Percentiles rank a stretch among this genome's conserved stretches.
Conservation (phyloP, 495 filamentous ascomycete species). For the Hyaloscypha hepaticicola region DNA sequence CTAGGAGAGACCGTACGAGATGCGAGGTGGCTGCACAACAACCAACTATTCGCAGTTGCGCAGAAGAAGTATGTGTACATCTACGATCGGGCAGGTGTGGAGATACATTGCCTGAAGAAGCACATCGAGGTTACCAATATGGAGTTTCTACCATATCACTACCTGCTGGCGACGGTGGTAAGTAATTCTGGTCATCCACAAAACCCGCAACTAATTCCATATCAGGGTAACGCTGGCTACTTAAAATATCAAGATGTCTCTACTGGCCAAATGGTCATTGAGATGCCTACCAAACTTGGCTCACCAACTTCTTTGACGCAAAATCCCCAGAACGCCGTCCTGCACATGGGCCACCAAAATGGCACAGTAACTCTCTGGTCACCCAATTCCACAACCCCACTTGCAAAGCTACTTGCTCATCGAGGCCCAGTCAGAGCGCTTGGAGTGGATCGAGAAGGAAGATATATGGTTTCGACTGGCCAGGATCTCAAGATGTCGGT, state of each 20-base stretch:
- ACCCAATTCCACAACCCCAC: conserved; percentile 80
- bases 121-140: conserved; percentile 92
- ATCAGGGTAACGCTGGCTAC: conserved; percentile 73
- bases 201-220: conserved; percentile 30
- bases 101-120: conserved; percentile 85
- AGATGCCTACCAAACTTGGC: conserved; percentile 79
- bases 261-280: conserved; percentile 80
- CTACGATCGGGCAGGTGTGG: conserved; percentile 85
- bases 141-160: conserved; percentile 96
- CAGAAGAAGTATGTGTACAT: conserved; percentile 98
- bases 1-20: conserved; percentile 86
- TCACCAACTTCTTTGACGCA: conserved; percentile 81
- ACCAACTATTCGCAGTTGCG: conserved; percentile 94
- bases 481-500: conserved; percentile 90
- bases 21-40: conserved; percentile 91
- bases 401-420: conserved; percentile 95
- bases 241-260: conserved; percentile 95
- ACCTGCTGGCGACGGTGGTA: conserved; percentile 82
- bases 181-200: conserved; percentile 33
- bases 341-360: conserved; percentile 91
- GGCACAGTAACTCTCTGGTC: conserved; percentile 94
- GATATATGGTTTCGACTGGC: conserved; percentile 94
- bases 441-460: conserved; percentile 83
- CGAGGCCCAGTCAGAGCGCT: conserved; percentile 86
- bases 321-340: conserved; percentile 87